Evolutionary conservation across 2,329 filamentous ascomycete species (phyloP), one percentile per base, ranked within the genome.

Genomic region (Claviceps purpurea): DNA sequence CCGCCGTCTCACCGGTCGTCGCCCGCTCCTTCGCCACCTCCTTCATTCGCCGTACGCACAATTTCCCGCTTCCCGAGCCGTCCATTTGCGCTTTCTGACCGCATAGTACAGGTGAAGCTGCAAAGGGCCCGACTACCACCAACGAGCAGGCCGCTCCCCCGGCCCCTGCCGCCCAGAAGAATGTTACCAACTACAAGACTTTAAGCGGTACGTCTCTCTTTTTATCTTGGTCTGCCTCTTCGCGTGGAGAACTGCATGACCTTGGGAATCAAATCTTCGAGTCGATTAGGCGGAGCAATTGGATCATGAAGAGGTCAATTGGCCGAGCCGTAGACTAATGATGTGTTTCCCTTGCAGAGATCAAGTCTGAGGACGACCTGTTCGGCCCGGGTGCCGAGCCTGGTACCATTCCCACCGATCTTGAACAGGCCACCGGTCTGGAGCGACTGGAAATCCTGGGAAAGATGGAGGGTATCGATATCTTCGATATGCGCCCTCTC

Each of bases 391-490:
- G 93, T 76, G 89, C 86, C 63, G 71, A 79, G 62, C 74, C 82
- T 58, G 91, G 93, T 67, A 87, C 85, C 68, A 77, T 98, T 60
- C 89, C 93, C 60, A 94, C 88, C 73, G 93, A 98, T 73, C 72
- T 95, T 68, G 89, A 97, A 71, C 93, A 98, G 73, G 75, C 93
- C 55, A 97, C 93, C 62, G 93, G 93, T 87, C 79, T 97, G 55
- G 93, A 98, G 79, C 90, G 93, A 81, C 81, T 98, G 62, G 93
- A 98, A 75, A 93, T 98, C 66, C 79, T 98, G 69, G 93, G 93
- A 74, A 98, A 98, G 83, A 95, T 97, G 86, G 89, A 97, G 78
- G 90, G 93, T 60, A 77, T 96, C 64, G 93, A 98, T 68, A 78
- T 97, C 69, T 98, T 98, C 76, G 90, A 98, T 75, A 95, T 97